phyloP scores from a whole-genome alignment of 805 yeast genomes.

The Candida maris region DNA sequence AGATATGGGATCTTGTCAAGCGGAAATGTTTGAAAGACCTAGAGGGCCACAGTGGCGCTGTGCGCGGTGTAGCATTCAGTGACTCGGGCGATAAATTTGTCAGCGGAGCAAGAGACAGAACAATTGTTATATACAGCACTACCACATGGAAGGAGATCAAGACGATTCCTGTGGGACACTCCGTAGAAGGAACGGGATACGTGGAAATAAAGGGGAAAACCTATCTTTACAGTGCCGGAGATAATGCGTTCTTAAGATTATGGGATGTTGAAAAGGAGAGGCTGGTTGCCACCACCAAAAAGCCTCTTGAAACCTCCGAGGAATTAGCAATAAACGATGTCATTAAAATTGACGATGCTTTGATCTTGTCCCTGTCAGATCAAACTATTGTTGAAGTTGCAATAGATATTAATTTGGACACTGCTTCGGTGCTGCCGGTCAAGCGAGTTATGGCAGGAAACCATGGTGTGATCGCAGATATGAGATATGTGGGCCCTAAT shows the following conservation, averaged over 20 bases:
- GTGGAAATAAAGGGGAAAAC: conserved; percentile 31
- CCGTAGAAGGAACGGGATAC: conserved; percentile 69
- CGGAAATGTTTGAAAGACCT: conserved; percentile 62
- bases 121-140: conserved; percentile 57
- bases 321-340: conserved; percentile 70
- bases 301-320: conserved; percentile 59
- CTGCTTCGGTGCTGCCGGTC: conserved; percentile 36
- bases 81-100: conserved; percentile 52
- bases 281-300: conserved; percentile 40
- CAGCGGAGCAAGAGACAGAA: conserved; percentile 87
- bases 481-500: conserved; percentile 69
- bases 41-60: conserved; percentile 77
- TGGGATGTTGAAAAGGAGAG: conserved; percentile 55
- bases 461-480: conserved; percentile 93
- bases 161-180: conserved; percentile 71
- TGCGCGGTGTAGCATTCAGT: conserved; percentile 74
- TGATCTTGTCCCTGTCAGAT: conserved; percentile 69
- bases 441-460: conserved; percentile 75
- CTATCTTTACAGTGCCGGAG: conserved; percentile 72
- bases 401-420: conserved; percentile 23
- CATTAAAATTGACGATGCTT: conserved; percentile 26
- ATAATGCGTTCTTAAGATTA: conserved; percentile 61
- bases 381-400: conserved; percentile 58
- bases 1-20: conserved; percentile 65
- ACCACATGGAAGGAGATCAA: conserved; percentile 51